A percentile compares a stretch with the other conserved stretches of the same genome.
Conservation (phyloP, 75 land plant genomes). For the Cunninghamia lanceolata region DNA sequence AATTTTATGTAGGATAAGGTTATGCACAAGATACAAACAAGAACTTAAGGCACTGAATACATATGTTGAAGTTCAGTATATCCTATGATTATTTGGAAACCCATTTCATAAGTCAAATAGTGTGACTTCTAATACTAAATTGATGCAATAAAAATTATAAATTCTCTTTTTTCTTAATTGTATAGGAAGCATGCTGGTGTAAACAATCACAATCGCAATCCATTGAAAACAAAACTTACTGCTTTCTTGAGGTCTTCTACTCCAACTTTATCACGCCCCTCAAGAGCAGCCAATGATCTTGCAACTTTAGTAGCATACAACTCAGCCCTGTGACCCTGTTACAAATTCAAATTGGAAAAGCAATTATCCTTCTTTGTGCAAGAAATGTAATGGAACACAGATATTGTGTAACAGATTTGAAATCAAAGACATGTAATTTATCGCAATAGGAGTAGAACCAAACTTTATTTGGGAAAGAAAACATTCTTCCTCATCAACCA, state of each 20-base stretch:
- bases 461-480: neutral
- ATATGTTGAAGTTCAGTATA: too few relatives aligned
- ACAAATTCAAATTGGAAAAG: constrained; percentile 5
- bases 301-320: constrained; percentile 88
- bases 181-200: neutral
- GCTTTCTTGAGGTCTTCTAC: constrained; percentile 98
- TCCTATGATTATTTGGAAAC: neutral
- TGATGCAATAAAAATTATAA: neutral
- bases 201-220: neutral
- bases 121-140: neutral
- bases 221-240: constrained; percentile 31
- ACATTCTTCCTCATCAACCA: constrained; percentile 4
- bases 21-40: too few relatives aligned
- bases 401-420: neutral
- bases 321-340: constrained; percentile 96
- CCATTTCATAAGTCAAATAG: neutral
- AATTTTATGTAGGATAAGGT: too few relatives aligned
- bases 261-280: constrained; percentile 90
- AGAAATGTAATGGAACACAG: neutral
- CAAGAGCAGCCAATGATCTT: constrained; percentile 89
- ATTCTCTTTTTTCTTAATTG: neutral
- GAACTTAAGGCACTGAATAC: too few relatives aligned
- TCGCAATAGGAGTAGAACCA: neutral
- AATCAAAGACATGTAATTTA: constrained; percentile 1
- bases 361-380: neutral